These are phyloP conservation scores for Saitozyma sp. DNA, from an alignment of 768 basidiomycete species.

Conservation along the genomic window DNA sequence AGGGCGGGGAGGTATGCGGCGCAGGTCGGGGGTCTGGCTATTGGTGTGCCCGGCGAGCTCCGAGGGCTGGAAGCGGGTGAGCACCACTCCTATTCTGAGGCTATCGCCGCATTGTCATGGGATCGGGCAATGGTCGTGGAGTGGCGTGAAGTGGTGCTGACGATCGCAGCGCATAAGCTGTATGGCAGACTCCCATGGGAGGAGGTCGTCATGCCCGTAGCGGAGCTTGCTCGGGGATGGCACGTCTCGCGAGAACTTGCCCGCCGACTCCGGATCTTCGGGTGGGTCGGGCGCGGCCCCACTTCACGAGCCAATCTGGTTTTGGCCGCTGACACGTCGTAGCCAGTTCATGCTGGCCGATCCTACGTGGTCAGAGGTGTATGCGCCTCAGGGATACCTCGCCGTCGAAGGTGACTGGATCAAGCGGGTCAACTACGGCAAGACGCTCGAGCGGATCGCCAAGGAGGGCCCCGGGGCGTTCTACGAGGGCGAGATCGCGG, in stretches of 20 bases:
- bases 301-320: conserved; percentile 54
- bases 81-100: conserved; percentile 1
- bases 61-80: conserved; percentile 71
- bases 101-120: background rate
- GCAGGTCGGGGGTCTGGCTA: conserved; percentile 73
- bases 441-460: conserved; percentile 73
- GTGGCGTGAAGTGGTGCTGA: no score
- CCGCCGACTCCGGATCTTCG: conserved; percentile 65
- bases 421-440: conserved; percentile 69
- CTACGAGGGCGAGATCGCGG: conserved; percentile 69
- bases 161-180: conserved; percentile 62
- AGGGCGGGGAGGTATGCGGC: conserved; percentile 58
- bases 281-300: conserved; percentile 49
- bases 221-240: conserved; percentile 76
- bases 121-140: no score
- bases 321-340: background rate
- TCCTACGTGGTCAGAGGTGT: conserved; percentile 77
- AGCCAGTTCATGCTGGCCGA: conserved; percentile 48
- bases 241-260: conserved; percentile 74
- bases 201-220: conserved; percentile 71
- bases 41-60: conserved; percentile 90
- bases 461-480: conserved; percentile 75
- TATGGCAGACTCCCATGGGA: conserved; percentile 84
- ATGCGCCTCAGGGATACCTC: conserved; percentile 72
- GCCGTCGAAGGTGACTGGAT: conserved; percentile 75